Evolutionary conservation across 2,329 filamentous ascomycete genomes (phyloP).

Genomic region (Drechslera avenae): DNA sequence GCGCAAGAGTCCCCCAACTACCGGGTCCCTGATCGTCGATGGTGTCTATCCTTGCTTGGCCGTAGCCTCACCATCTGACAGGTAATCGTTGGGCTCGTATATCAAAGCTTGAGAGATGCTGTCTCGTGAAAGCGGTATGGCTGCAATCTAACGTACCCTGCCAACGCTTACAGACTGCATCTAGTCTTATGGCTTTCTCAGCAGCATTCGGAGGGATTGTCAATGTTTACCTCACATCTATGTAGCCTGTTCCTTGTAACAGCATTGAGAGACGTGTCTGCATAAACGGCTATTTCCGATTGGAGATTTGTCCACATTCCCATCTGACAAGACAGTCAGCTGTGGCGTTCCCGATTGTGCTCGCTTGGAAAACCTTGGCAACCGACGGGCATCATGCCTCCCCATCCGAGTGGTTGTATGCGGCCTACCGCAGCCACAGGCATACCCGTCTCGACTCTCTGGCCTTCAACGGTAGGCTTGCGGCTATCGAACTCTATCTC

Average conservation of each 20-base stretch:
- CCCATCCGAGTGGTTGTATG: conserved; percentile 1
- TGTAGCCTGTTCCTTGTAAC: not conserved
- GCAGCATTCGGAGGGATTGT: too few species aligned
- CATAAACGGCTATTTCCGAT: not conserved
- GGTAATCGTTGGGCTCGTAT: too few species aligned
- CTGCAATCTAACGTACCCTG: too few species aligned
- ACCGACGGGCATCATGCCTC: not conserved
- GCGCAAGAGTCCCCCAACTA: too few species aligned
- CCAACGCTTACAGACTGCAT: too few species aligned
- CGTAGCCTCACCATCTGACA: too few species aligned
- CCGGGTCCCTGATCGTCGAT: too few species aligned
- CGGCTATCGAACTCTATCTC: conserved; percentile 3
- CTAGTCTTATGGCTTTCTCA: too few species aligned
- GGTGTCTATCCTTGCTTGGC: too few species aligned
- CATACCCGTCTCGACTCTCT: conserved; percentile 1
- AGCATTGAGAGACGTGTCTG: not conserved
- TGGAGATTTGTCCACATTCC: not conserved
- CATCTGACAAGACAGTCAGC: not conserved
- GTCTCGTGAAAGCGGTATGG: too few species aligned
- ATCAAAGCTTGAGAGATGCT: too few species aligned
- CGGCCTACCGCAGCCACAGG: conserved; percentile 4
- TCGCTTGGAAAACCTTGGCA: conserved; percentile 7
- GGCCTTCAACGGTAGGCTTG: conserved; percentile 2
- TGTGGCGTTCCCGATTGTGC: not conserved
- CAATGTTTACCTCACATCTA: too few species aligned